Evolutionary conservation across 2,329 filamentous ascomycete genomes (phyloP).

Genomic region (Fusarium sp.): DNA sequence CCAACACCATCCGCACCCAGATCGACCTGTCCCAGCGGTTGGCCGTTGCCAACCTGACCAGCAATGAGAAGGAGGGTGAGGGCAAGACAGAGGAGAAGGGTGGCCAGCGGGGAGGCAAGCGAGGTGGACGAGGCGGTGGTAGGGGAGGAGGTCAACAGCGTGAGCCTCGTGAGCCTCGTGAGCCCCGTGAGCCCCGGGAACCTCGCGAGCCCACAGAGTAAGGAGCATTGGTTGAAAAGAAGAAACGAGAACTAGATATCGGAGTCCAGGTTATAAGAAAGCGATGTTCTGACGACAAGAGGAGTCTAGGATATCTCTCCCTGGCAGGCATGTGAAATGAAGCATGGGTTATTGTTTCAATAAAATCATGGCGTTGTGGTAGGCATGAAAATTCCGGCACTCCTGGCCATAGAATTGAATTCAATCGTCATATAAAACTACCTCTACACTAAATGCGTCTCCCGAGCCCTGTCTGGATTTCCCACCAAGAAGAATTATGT

Average conservation of each 20-base stretch:
- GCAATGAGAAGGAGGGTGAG: conserved; percentile 60
- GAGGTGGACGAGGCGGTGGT: conserved; percentile 61
- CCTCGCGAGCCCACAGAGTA: conserved; percentile 52
- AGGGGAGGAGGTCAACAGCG: conserved; percentile 60
- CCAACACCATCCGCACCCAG: conserved; percentile 98
- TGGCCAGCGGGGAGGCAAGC: conserved; percentile 60
- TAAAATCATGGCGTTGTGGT: conserved; percentile 53
- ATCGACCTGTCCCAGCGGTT: conserved; percentile 97
- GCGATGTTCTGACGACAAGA: conserved; percentile 34
- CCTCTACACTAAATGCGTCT: conserved; percentile 2
- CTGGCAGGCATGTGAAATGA: conserved; percentile 44
- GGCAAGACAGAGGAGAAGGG: conserved; percentile 57
- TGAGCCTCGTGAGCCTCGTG: conserved; percentile 57
- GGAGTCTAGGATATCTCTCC: conserved; percentile 37
- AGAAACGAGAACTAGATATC: conserved; percentile 31
- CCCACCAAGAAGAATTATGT: conserved; percentile 34
- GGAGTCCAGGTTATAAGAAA: conserved; percentile 36
- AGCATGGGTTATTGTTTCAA: conserved; percentile 48
- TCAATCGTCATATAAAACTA: conserved; percentile 47
- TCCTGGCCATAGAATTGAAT: conserved; percentile 48
- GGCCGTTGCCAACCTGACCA: conserved; percentile 75
- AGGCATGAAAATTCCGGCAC: conserved; percentile 47
- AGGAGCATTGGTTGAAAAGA: conserved; percentile 20
- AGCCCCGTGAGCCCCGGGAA: conserved; percentile 59
- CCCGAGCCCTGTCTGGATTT: conserved; percentile 1